phyloP scores from a whole-genome alignment of 2,329 filamentous ascomycete species.

The Penicillium digitatum region DNA sequence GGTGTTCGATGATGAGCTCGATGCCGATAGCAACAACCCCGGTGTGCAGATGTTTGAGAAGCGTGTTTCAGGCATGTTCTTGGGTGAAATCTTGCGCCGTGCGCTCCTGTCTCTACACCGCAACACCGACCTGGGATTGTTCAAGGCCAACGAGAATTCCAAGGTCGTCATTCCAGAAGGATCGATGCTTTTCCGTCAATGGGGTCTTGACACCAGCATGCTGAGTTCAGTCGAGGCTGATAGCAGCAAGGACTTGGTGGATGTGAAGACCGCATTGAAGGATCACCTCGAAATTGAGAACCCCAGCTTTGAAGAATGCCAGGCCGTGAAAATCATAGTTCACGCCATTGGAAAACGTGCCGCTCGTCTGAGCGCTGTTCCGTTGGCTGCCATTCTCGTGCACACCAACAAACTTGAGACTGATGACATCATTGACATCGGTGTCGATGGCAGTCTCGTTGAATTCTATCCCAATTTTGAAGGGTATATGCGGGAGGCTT shows the following conservation, averaged over 20 bases:
- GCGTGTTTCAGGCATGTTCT: constrained; percentile 95
- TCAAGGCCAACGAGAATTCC: constrained; percentile 70
- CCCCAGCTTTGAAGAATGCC: constrained; percentile 75
- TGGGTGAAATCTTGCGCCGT: constrained; percentile 86
- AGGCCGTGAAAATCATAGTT: constrained; percentile 78
- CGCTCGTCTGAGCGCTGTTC: constrained; percentile 80
- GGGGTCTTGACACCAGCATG: constrained; percentile 88
- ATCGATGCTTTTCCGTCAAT: constrained; percentile 69
- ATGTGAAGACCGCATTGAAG: constrained; percentile 73
- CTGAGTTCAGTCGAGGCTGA: constrained; percentile 84
- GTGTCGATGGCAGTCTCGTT: constrained; percentile 89
- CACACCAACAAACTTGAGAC: constrained; percentile 69
- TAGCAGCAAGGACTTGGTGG: constrained; percentile 64
- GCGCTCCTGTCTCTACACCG: constrained; percentile 69
- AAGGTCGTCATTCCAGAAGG: constrained; percentile 65
- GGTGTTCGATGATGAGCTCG: constrained; percentile 72
- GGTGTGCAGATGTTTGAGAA: constrained; percentile 99
- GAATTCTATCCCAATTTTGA: constrained; percentile 95
- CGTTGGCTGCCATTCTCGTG: constrained; percentile 78
- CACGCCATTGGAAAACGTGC: constrained; percentile 83
- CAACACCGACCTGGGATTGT: constrained; percentile 63
- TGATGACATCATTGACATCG: constrained; percentile 76
- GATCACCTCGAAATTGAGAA: constrained; percentile 71
- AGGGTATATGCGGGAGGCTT: constrained; percentile 77
- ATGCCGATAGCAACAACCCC: constrained; percentile 78